A percentile compares a stretch with the other conserved stretches of the same genome.
These are phyloP conservation scores for Aspergillus diversus DNA, from an alignment of 495 filamentous ascomycete species.

Conservation along the genomic window DNA sequence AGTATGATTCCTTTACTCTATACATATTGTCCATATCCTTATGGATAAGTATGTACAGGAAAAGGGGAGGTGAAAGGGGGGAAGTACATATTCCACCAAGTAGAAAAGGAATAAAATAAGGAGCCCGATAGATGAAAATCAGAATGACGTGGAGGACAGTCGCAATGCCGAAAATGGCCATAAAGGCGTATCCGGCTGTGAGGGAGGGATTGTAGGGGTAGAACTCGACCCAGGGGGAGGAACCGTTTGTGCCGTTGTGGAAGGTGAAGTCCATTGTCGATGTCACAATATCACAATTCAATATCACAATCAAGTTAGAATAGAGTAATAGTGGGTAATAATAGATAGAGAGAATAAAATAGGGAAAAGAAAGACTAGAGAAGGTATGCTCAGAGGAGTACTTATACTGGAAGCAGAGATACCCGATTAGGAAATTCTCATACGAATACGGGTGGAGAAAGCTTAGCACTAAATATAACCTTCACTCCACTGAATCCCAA, in stretches of 20 bases:
- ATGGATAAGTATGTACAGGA: not conserved
- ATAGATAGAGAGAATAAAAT: not conserved
- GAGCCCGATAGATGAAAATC: slow-evolving; percentile 46
- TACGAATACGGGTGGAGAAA: slow-evolving; percentile 38
- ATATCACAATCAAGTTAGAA: not conserved
- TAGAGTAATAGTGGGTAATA: not conserved
- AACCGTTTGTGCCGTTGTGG: slow-evolving; percentile 38
- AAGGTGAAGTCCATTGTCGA: slow-evolving; percentile 39
- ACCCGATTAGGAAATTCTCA: slow-evolving; percentile 31
- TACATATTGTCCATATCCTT: not conserved
- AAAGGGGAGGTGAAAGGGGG: not conserved
- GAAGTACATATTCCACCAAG: slow-evolving; percentile 58
- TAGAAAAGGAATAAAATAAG: slow-evolving; percentile 60
- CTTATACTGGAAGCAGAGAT: slow-evolving; percentile 10
- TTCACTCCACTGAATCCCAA: too few relatives aligned
- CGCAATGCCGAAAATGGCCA: slow-evolving; percentile 49
- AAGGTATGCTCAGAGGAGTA: not conserved
- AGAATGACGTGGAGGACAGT: slow-evolving; percentile 45
- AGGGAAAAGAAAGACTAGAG: not conserved
- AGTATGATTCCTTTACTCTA: not conserved
- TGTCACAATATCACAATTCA: not conserved
- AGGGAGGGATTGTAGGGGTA: slow-evolving; percentile 54
- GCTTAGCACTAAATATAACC: too few relatives aligned
- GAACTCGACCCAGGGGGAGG: slow-evolving; percentile 41
- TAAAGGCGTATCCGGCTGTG: slow-evolving; percentile 50